Evolutionary conservation across 164 flowering plant genomes (phyloP), one percentile per base, ranked within the genome.

Genomic region (Aristolochia contorta): DNA sequence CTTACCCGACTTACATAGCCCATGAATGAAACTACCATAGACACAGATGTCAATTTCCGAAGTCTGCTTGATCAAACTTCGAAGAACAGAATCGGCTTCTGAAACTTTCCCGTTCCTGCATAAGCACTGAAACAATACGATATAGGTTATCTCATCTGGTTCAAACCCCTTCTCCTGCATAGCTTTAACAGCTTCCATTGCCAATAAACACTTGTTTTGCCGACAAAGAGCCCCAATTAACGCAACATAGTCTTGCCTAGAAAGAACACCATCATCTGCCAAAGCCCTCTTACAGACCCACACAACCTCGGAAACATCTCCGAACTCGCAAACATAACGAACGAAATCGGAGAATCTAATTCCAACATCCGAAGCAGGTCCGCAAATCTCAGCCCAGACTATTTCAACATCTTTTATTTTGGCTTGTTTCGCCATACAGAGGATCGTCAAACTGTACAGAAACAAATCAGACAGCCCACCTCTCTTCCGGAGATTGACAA

Each of bases 161-260:
- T 54, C 45, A 12, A 75, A 20, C 24, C 76, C 74, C 57, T 56
- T 61, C 51, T 20, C 63, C 62, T 74, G 52, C 79, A 76, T 74
- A 22, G 50, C 72, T 12, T 20, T 37, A n/a, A 78, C 59, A 52
- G 70, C 72, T 14, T 32, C 47, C 16, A 59, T 71, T 0, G 68
- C 79, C 57, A 71, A 62, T 16, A 32, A 46, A 33, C 69, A 66
- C 43, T 65, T 67, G 53, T 71, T 57, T 46, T 62, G 43, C 60
- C 68, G 69, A 66, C 79, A 78, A 24, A 78, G 60, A 54, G 74
- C 79, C 59, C 76, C 82, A 51, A 75, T 64, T 51, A 78, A 59
- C 19, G 76, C 76, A 25, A 60, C 23, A 37, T 76, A 78, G 51
- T 77, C 70, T 54, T 67, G 75, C 19, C 22, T 41, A 62, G 27